Percentiles rank a stretch among this genome's conserved stretches.
Conservation (phyloP, 805 yeast genomes). For the Candida awuae region DNA sequence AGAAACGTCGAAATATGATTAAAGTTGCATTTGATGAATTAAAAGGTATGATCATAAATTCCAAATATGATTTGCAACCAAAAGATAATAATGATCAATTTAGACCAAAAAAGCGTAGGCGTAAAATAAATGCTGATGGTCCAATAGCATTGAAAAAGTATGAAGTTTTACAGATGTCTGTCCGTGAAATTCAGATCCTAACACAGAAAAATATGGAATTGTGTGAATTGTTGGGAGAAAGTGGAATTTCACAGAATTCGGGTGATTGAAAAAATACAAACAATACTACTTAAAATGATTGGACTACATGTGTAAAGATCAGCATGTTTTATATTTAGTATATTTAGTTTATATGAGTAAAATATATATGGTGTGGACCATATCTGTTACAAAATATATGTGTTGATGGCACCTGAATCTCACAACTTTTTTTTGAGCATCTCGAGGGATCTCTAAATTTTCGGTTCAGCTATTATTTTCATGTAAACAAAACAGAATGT, state of each 20-base stretch:
- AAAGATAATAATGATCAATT: neutral
- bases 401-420: too few relatives aligned
- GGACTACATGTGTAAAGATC: too few relatives aligned
- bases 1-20: slow-evolving; percentile 30
- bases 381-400: too few relatives aligned
- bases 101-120: slow-evolving; percentile 7
- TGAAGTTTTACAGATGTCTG: slow-evolving; percentile 22
- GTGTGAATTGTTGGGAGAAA: slow-evolving; percentile 2
- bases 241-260: neutral
- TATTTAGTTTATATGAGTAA: too few relatives aligned
- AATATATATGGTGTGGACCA: neutral
- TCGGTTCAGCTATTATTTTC: neutral
- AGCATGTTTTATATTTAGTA: too few relatives aligned
- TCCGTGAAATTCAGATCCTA: slow-evolving; percentile 24
- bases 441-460: too few relatives aligned
- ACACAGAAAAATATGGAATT: slow-evolving; percentile 12
- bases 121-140: slow-evolving; percentile 6
- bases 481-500: neutral
- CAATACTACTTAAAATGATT: too few relatives aligned
- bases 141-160: slow-evolving; percentile 19
- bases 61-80: slow-evolving; percentile 11
- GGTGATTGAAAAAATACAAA: neutral
- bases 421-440: too few relatives aligned
- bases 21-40: slow-evolving; percentile 31
- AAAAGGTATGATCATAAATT: slow-evolving; percentile 18